These are phyloP conservation scores for Xylariaceae sp. DNA, from an alignment of 2,329 filamentous ascomycete genomes.

Conservation along the genomic window DNA sequence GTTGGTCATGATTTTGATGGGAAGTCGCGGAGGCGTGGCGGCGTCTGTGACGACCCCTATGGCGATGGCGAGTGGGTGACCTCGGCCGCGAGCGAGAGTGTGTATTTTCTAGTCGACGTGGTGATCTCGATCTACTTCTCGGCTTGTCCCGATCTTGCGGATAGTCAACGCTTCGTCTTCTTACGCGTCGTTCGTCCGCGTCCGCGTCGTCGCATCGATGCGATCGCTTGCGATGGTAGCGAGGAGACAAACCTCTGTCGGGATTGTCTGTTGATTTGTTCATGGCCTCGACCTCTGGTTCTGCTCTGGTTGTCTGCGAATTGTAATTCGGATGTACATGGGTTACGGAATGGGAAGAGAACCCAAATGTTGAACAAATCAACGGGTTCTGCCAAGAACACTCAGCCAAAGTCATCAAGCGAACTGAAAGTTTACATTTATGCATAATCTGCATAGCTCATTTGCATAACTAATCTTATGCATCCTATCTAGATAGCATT, in stretches of 20 bases:
- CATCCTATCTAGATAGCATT: too few relatives aligned
- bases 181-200: constrained; percentile 17
- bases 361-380: too few relatives aligned
- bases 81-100: constrained; percentile 6
- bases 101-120: constrained; percentile 2
- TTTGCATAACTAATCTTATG: too few relatives aligned
- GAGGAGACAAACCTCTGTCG: background rate
- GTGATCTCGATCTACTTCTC: constrained; percentile 18
- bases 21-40: background rate
- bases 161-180: constrained; percentile 14
- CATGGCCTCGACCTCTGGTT: constrained; percentile 13
- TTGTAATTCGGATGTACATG: background rate
- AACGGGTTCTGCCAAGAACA: too few relatives aligned
- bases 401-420: too few relatives aligned
- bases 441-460: too few relatives aligned
- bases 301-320: background rate
- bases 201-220: constrained; percentile 16
- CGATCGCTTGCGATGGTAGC: constrained; percentile 17
- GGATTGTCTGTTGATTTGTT: constrained; percentile 10
- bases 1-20: constrained; percentile 9
- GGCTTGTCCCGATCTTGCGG: background rate
- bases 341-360: background rate
- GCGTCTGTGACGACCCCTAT: constrained; percentile 20
- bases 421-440: too few relatives aligned
- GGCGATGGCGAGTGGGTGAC: constrained; percentile 9